Evolutionary conservation across 1,284 basidiomycete genomes (phyloP), one percentile per base, ranked within the genome.

Genomic region (Moesziomyces sp.): DNA sequence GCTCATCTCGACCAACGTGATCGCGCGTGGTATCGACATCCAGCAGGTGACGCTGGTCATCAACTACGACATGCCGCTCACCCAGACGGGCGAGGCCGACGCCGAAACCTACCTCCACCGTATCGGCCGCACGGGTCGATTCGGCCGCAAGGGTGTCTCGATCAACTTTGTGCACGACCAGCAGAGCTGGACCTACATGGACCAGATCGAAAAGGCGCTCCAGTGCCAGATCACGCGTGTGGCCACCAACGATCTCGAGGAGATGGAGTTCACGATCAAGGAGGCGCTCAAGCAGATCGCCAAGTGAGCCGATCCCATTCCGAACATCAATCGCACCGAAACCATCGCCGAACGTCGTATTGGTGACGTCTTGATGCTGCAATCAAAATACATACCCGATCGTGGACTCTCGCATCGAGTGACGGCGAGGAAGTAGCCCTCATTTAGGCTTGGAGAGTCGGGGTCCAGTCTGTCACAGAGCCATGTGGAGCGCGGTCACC

Each of bases 21-120:
- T 99, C 75, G 94, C 97, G 10, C 91, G 97, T 40, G 97, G 97
- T 48, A 99, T 99, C 87, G 97, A 99, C 83, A 97, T 99, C 80
- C 88, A 94, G 74, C 96, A 98, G 87, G 97, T 99, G 74, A 99
- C 98, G 87, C 62, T 83, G 44, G 82, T 84, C 43, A 82, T 84
- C 76, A 98, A 99, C 87, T 99, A 99, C 84, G 97, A 99, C 85
- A 89, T 99, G 53, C 97, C 97, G 0, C 87, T 75, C 88, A 80
- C 81, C 16, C 85, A 86, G 23, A 84, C 85, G 24, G 86, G 86
- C 85, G 72, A 84, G 66, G 93, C 94, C 0, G 97, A 99, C 84
- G 88, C 95, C 33, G 97, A 99, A 87, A 99, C 96, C 0, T 99
- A 99, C 84, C 91, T 99, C 61, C 97, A 99, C 86, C 91, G 97